Base-by-base conservation (phyloP, 1,284 basidiomycete genomes). In the Ganoderma leucocontextum region DNA sequence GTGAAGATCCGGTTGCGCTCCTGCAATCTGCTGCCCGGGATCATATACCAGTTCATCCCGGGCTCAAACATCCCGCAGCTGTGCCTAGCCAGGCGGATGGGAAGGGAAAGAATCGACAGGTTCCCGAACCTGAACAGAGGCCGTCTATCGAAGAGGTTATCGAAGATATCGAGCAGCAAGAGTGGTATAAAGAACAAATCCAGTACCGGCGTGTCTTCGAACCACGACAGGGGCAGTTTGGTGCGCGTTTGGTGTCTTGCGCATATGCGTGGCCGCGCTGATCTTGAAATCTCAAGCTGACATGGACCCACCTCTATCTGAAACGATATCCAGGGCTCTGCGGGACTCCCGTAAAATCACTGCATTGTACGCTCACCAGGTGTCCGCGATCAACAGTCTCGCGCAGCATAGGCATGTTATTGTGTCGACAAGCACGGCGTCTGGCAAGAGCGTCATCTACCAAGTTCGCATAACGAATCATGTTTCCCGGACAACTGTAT, bases 381-480 rank as follows among this genome's bases (percentile, higher is more conserved):
- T 89, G 4, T 82, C 85, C 41, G 94, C 96, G 0, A 91, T 97
- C 70, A 86, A 89, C 70, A 88, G 90, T 0, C 82, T 97, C 22
- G 78, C 83, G 12, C 76, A 80, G 44, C 87, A 88, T 7, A 86
- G 87, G 63, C 86, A 95, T 78, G 95, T 96, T 33, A 94, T 97
- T 60, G 93, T 97, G 22, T 96, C 94, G 1, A 97, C 95, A 0
- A 93, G 91, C 73, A 97, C 96, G 2, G 95, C 95, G 2, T 96
- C 95, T 4, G 95, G 95, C 9, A 97, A 97, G 80, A 96, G 94
- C 77, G 84, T 97, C 25, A 95, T 97, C 62, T 97, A 95, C 78
- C 92, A 95, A 82, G 92, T 91, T 44, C 5, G 58, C 8, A 19
- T 15, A 8, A 55, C 8, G 33, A 17, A 19, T 22, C 17, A 35